Percentiles rank a stretch among this genome's conserved stretches.
These are phyloP conservation scores for Solanum peruvianum DNA, from an alignment of 257 asterid species.

Conservation along the genomic window DNA sequence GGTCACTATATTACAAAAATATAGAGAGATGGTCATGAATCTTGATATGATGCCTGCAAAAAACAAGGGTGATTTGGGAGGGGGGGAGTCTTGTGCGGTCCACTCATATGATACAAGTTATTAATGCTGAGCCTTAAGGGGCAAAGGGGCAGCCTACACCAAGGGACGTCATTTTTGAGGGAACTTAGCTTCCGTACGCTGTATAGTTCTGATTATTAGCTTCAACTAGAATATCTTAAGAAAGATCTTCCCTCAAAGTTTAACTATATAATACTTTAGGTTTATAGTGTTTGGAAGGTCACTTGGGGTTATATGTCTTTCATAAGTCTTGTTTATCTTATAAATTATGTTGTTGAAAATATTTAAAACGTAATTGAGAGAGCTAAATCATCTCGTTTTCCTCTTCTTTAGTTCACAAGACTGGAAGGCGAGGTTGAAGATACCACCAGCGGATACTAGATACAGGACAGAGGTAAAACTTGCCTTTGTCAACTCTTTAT, in stretches of 20 bases:
- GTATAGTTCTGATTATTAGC: background rate
- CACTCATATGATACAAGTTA: background rate
- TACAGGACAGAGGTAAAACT: constrained; percentile 66
- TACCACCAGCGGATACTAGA: constrained; percentile 71
- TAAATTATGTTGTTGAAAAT: background rate
- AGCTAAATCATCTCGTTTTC: background rate
- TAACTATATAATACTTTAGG: background rate
- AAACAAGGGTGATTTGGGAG: background rate
- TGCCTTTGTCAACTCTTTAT: background rate
- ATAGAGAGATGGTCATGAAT: background rate
- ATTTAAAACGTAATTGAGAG: background rate
- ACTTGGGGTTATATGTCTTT: background rate
- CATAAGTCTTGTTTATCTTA: background rate
- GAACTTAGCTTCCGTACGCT: background rate
- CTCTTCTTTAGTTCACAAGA: constrained; percentile 53
- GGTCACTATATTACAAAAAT: background rate
- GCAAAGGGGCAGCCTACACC: background rate
- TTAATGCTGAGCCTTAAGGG: background rate
- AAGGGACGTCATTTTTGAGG: background rate
- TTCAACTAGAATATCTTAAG: background rate
- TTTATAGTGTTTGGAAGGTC: background rate
- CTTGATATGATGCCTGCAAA: background rate
- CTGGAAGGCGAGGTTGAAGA: constrained; percentile 65
- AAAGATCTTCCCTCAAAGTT: background rate
- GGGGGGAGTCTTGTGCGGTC: background rate